A percentile compares a stretch with the other conserved stretches of the same genome.
phyloP scores from a whole-genome alignment of 768 basidiomycete species.

The Hypholoma fasciculare region DNA sequence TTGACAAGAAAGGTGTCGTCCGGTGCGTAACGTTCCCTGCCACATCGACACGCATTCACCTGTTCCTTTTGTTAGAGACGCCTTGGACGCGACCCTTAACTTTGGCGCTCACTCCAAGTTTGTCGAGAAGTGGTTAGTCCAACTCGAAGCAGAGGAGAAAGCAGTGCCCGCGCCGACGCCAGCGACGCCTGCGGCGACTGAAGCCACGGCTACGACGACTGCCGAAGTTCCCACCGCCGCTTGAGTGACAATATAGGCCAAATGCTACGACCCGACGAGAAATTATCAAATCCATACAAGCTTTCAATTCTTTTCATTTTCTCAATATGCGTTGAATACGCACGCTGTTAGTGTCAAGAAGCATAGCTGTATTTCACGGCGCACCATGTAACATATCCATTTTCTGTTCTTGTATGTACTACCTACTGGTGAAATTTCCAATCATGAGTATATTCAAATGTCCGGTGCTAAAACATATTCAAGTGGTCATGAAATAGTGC shows the following conservation, averaged over 20 bases:
- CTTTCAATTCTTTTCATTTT: too few species aligned
- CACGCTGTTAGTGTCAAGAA: too few species aligned
- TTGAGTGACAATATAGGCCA: not conserved
- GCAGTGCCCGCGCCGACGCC: not conserved
- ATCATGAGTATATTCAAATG: too few species aligned
- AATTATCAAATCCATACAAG: too few species aligned
- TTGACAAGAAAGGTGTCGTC: conserved; percentile 70
- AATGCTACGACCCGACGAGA: too few species aligned
- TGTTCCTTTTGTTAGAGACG: conserved; percentile 42
- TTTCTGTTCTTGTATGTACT: too few species aligned
- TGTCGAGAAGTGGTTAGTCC: conserved; percentile 65
- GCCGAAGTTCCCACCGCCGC: not conserved
- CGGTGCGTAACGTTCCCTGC: conserved; percentile 41
- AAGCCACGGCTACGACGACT: not conserved
- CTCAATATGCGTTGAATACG: too few species aligned
- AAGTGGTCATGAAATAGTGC: too few species aligned
- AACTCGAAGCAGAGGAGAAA: conserved; percentile 38
- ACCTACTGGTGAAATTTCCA: too few species aligned
- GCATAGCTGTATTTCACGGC: too few species aligned
- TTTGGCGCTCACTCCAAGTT: conserved; percentile 70
- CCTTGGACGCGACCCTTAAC: conserved; percentile 59
- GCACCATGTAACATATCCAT: too few species aligned
- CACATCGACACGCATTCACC: not conserved
- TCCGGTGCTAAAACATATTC: too few species aligned
- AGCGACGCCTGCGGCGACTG: not conserved